These are phyloP conservation scores for Dentipellis sp. DNA, from an alignment of 768 basidiomycete species.

Conservation along the genomic window DNA sequence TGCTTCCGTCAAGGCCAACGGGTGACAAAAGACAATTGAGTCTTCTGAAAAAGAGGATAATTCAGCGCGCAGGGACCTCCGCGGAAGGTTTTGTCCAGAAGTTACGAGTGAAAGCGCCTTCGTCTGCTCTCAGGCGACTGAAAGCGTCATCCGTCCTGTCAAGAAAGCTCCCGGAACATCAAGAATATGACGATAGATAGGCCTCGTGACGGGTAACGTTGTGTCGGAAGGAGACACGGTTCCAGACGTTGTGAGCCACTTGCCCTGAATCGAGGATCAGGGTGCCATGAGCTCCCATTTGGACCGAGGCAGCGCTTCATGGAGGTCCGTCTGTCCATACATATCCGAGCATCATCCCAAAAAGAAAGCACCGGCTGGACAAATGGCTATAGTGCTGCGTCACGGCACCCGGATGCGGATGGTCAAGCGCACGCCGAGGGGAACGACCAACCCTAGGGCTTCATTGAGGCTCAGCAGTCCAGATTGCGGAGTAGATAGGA, in stretches of 20 bases:
- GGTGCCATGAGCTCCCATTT: background rate
- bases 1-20: background rate
- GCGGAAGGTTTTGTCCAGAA: too few species aligned
- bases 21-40: too few species aligned
- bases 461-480: background rate
- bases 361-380: too few species aligned
- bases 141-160: background rate
- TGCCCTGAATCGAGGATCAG: background rate
- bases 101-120: too few species aligned
- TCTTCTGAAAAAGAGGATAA: too few species aligned
- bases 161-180: background rate
- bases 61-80: too few species aligned
- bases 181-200: background rate
- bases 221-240: too few species aligned
- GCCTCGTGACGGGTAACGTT: background rate
- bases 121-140: background rate
- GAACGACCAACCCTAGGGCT: background rate
- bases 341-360: too few species aligned
- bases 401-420: background rate
- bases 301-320: background rate
- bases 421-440: background rate
- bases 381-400: too few species aligned
- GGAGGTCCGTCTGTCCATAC: too few species aligned
- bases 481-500: background rate
- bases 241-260: background rate